Evolutionary conservation across 495 filamentous ascomycete species (phyloP).

Genomic region (Podospora fimiseda): DNA sequence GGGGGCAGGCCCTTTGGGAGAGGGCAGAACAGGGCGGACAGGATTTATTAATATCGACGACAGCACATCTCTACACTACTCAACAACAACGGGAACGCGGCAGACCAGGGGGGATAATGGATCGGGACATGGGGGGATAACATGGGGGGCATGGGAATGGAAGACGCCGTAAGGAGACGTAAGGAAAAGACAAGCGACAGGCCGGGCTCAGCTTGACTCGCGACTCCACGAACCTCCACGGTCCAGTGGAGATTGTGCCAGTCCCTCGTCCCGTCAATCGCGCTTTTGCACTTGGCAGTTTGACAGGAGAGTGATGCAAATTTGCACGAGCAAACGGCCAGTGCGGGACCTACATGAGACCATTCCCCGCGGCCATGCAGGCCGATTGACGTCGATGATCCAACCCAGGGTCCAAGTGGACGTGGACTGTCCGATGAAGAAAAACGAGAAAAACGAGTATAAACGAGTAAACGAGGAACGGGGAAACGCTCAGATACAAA

Average conservation of each 20-base stretch:
- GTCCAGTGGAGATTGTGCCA: conserved; percentile 19
- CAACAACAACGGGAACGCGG: not conserved
- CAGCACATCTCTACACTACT: not conserved
- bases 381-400: conserved; percentile 12
- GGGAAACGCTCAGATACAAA: not conserved
- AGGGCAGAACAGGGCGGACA: conserved; percentile 6
- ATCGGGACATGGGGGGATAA: too few species aligned
- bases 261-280: conserved; percentile 4
- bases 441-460: not conserved
- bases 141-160: not conserved
- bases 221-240: conserved; percentile 4
- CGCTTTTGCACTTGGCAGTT: conserved; percentile 8
- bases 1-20: not conserved
- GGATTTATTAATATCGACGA: conserved; percentile 4
- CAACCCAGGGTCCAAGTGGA: not conserved
- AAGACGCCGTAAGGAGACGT: too few species aligned
- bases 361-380: not conserved
- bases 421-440: not conserved
- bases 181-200: not conserved
- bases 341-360: conserved; percentile 3
- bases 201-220: conserved; percentile 16
- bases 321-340: conserved; percentile 10
- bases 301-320: conserved; percentile 15
- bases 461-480: not conserved
- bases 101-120: too few species aligned